Evolutionary conservation across 306 rosid genomes (phyloP).

Genomic region (Quercus suber): DNA sequence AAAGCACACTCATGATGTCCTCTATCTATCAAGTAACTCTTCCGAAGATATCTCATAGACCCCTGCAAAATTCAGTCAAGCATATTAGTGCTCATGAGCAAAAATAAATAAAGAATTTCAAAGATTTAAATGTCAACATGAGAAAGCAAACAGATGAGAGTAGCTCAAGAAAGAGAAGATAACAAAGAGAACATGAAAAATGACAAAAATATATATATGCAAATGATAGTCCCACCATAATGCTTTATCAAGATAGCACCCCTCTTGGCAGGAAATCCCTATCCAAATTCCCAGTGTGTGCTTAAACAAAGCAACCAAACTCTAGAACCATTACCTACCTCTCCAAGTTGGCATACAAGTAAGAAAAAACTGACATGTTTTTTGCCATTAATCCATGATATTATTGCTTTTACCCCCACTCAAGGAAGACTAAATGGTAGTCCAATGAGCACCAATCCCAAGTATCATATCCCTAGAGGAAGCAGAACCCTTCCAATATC

Average conservation of each 20-base stretch:
- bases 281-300: background rate
- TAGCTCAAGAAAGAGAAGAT: background rate
- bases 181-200: background rate
- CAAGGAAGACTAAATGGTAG: background rate
- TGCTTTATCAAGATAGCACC: background rate
- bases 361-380: background rate
- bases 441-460: background rate
- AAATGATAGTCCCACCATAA: background rate
- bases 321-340: background rate
- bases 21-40: background rate
- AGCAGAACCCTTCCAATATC: background rate
- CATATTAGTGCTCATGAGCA: background rate
- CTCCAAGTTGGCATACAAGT: background rate
- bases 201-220: background rate
- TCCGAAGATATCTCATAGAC: background rate
- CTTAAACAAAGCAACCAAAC: background rate
- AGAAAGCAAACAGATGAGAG: background rate
- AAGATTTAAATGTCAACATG: background rate
- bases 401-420: background rate
- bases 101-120: background rate
- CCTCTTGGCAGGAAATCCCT: background rate
- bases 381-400: background rate
- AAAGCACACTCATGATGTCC: background rate
- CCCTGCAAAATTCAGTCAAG: constrained; percentile 14
- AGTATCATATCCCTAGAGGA: background rate